These are phyloP conservation scores for Trichoderma oligosporum DNA, from an alignment of 2,329 filamentous ascomycete species.

Conservation along the genomic window DNA sequence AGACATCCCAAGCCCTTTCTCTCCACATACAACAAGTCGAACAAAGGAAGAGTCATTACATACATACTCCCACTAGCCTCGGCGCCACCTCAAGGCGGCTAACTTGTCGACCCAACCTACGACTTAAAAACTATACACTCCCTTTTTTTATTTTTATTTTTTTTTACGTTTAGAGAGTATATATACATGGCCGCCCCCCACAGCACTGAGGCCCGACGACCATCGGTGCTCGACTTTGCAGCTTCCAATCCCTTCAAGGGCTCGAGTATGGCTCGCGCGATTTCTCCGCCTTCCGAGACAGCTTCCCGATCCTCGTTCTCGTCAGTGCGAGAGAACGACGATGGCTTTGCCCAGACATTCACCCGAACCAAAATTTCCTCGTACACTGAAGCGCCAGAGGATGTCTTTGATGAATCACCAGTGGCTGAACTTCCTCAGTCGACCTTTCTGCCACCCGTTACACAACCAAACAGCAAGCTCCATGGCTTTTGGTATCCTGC, in stretches of 20 bases:
- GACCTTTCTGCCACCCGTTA: constrained; percentile 50
- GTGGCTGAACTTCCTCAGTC: constrained; percentile 41
- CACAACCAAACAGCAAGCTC: constrained; percentile 53
- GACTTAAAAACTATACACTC: neutral
- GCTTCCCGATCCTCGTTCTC: constrained; percentile 56
- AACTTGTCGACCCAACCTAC: neutral
- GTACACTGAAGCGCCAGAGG: constrained; percentile 49
- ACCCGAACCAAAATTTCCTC: constrained; percentile 61
- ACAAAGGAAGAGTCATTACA: constrained; percentile 17
- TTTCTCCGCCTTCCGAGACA: constrained; percentile 37
- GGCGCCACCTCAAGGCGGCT: constrained; percentile 16
- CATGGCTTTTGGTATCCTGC: constrained; percentile 58
- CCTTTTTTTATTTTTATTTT: neutral
- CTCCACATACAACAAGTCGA: constrained; percentile 3
- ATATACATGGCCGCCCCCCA: constrained; percentile 17
- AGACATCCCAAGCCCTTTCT: constrained; percentile 3
- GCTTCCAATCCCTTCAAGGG: constrained; percentile 27
- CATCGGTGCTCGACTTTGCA: constrained; percentile 23
- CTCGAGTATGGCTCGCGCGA: constrained; percentile 37
- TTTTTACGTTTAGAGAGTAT: neutral
- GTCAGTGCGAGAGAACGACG: constrained; percentile 58
- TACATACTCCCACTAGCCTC: constrained; percentile 13
- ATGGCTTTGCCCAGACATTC: constrained; percentile 58
- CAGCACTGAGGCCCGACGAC: constrained; percentile 26
- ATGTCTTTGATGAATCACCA: constrained; percentile 50